Conservation (phyloP, 768 basidiomycete species). For the Xerocomus spinulosus region DNA sequence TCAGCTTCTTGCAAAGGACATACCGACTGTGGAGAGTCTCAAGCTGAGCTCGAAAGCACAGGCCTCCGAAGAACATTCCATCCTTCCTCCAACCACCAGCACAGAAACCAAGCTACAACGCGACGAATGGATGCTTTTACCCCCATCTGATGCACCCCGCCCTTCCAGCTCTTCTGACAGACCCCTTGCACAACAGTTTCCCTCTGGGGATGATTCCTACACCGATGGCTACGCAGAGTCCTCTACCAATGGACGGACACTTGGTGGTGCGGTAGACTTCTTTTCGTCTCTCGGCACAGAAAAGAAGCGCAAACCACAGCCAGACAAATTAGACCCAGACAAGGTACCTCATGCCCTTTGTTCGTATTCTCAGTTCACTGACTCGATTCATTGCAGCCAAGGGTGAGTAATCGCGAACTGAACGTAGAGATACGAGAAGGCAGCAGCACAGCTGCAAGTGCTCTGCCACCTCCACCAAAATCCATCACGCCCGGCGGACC, state of each 20-base stretch:
- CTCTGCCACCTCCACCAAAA: constrained; percentile 38
- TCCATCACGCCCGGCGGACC: constrained; percentile 76
- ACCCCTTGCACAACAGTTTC: constrained; percentile 27
- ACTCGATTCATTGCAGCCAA: constrained; percentile 40
- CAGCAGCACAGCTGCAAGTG: constrained; percentile 37
- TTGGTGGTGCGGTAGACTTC: constrained; percentile 72
- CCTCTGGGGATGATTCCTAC: constrained; percentile 44
- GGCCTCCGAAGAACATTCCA: constrained; percentile 39
- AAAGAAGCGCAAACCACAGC: constrained; percentile 58
- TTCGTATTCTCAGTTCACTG: constrained; percentile 3
- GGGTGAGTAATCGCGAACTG: constrained; percentile 57
- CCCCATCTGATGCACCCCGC: constrained; percentile 22
- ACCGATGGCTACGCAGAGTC: constrained; percentile 65
- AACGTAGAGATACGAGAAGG: constrained; percentile 54
- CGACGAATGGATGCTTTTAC: constrained; percentile 89
- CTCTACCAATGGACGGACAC: constrained; percentile 40
- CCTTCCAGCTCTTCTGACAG: constrained; percentile 29
- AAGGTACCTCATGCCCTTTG: constrained; percentile 42
- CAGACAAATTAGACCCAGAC: constrained; percentile 62
- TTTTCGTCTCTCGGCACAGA: constrained; percentile 86
- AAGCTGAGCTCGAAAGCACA: constrained; percentile 60
- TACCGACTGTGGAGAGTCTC: constrained; percentile 72
- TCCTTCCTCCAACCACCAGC: constrained; percentile 41
- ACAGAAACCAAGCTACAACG: constrained; percentile 55
- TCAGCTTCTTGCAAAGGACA: constrained; percentile 64